phyloP scores from a whole-genome alignment of 345 rosid species.

The Raphanus sativus region DNA sequence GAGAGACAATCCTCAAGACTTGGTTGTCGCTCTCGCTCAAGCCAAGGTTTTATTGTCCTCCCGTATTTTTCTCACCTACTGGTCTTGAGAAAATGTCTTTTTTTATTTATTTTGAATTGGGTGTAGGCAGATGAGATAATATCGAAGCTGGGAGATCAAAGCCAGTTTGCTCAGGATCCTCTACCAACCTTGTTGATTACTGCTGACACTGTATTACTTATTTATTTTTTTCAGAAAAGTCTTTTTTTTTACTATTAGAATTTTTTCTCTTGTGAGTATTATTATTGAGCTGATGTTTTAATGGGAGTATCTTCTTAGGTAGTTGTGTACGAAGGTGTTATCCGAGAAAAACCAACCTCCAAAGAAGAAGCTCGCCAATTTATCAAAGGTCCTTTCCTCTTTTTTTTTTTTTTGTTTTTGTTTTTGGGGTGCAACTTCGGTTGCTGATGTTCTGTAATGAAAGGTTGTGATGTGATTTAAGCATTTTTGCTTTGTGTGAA shows the following conservation, averaged over 20 bases:
- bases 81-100: too few species aligned
- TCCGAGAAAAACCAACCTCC: conserved; percentile 80
- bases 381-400: conserved; percentile 50
- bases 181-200: conserved; percentile 67
- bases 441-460: not conserved
- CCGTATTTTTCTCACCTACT: too few species aligned
- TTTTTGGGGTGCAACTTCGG: not conserved
- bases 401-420: too few species aligned
- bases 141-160: conserved; percentile 46
- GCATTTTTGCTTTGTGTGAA: conserved; percentile 7
- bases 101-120: too few species aligned
- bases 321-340: conserved; percentile 74
- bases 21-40: conserved; percentile 84
- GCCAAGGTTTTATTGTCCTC: conserved; percentile 48
- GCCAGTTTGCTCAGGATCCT: conserved; percentile 43
- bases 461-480: not conserved
- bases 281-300: conserved; percentile 19
- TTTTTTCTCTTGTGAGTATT: not conserved
- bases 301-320: conserved; percentile 48
- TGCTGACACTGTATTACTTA: conserved; percentile 74
- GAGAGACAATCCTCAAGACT: conserved; percentile 76
- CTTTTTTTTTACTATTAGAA: not conserved
- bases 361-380: conserved; percentile 80
- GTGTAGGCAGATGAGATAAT: conserved; percentile 62
- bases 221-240: not conserved